Evolutionary conservation across 768 basidiomycete genomes (phyloP).

Genomic region (Serpula lacrymans): DNA sequence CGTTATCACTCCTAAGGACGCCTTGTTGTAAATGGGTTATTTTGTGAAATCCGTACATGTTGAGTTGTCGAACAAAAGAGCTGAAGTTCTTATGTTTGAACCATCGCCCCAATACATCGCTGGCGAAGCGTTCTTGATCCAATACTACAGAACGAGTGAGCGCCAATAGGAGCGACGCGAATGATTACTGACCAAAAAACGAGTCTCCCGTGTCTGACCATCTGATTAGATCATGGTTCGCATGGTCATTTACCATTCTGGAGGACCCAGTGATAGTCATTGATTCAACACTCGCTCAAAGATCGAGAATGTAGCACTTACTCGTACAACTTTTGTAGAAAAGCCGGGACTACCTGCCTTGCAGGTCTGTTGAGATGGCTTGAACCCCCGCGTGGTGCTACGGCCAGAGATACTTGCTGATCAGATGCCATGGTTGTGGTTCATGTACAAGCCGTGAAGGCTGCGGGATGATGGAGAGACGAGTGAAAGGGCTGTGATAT

Average conservation of each 20-base stretch:
- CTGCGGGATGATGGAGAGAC: too few relatives aligned
- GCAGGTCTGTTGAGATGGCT: conserved; percentile 44
- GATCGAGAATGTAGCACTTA: conserved; percentile 37
- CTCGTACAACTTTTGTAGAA: conserved; percentile 93
- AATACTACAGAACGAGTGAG: conserved; percentile 52
- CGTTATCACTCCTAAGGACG: conserved; percentile 78
- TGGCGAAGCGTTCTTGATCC: conserved; percentile 87
- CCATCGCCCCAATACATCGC: conserved; percentile 86
- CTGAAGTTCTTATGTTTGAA: conserved; percentile 99
- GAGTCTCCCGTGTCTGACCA: conserved; percentile 93
- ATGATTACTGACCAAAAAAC: conserved; percentile 67
- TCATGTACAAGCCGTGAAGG: conserved; percentile 9
- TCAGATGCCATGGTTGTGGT: conserved; percentile 44
- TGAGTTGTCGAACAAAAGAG: conserved; percentile 90
- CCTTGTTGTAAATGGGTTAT: conserved; percentile 96
- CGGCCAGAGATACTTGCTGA: conserved; percentile 55
- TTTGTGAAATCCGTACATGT: conserved; percentile 97
- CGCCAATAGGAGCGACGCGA: conserved; percentile 6
- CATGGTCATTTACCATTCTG: conserved; percentile 90
- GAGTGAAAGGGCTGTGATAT: too few relatives aligned
- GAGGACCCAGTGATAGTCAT: conserved; percentile 4
- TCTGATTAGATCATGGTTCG: conserved; percentile 79
- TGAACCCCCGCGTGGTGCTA: conserved; percentile 37
- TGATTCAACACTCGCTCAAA: conserved; percentile 7
- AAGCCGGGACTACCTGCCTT: conserved; percentile 65